Evolutionary conservation across 176 grass and related monocot genomes (phyloP).

Genomic region (Poa pratensis): DNA sequence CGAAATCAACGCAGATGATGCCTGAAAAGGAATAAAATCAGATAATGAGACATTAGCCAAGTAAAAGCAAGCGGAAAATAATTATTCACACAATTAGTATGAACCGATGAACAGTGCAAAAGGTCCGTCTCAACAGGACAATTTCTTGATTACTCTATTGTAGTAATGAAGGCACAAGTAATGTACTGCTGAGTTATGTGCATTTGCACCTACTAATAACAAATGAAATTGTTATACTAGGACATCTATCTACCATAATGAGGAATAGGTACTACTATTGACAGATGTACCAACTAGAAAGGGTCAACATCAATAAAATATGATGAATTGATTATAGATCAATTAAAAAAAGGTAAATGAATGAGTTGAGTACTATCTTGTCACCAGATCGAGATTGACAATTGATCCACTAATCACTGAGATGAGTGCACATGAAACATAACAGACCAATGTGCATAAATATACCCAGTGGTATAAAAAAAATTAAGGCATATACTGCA

Average conservation of each 20-base stretch:
- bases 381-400: background rate
- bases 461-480: background rate
- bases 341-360: background rate
- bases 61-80: constrained; percentile 18
- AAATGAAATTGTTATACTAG: constrained; percentile 20
- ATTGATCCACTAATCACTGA: constrained; percentile 16
- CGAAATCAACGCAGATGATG: constrained; percentile 60
- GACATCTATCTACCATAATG: background rate
- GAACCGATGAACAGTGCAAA: constrained; percentile 1
- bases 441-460: background rate
- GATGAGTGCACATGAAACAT: constrained; percentile 15
- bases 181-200: constrained; percentile 9
- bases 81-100: background rate
- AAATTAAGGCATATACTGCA: constrained; percentile 1
- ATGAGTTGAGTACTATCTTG: background rate
- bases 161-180: background rate
- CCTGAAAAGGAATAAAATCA: constrained; percentile 43
- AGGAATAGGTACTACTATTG: background rate
- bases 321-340: background rate
- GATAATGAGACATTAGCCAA: constrained; percentile 28
- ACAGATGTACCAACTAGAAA: constrained; percentile 22
- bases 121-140: background rate
- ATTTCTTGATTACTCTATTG: constrained; percentile 11
- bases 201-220: constrained; percentile 19
- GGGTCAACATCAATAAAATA: background rate